phyloP scores from a whole-genome alignment of 352 stramenopile species.

The Globisporangium recalcitrans region DNA sequence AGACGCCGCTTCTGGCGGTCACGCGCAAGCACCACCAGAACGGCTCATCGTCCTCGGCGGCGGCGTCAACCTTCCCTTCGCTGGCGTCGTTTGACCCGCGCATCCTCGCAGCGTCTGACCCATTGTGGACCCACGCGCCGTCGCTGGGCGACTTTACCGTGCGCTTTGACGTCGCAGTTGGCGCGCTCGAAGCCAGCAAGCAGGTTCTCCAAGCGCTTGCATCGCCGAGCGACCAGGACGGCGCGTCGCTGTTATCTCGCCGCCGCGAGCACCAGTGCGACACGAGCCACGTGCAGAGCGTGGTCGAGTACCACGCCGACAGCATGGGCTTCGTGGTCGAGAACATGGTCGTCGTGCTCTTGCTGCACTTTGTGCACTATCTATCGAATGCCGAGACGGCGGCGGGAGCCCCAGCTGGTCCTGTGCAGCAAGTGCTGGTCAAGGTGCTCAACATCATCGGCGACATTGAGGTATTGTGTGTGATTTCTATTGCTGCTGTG shows the following conservation, averaged over 20 bases:
- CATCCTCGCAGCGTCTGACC: constrained; percentile 52
- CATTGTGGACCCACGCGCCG: constrained; percentile 53
- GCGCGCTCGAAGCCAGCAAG: constrained; percentile 46
- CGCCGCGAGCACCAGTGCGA: constrained; percentile 36
- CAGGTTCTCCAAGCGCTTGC: constrained; percentile 30
- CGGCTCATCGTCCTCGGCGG: too few species aligned
- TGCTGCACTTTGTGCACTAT: constrained; percentile 71
- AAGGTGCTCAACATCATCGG: constrained; percentile 63
- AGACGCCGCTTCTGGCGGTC: constrained; percentile 44
- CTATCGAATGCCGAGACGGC: constrained; percentile 28
- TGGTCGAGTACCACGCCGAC: constrained; percentile 74
- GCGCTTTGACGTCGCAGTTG: constrained; percentile 45
- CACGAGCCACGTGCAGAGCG: constrained; percentile 35
- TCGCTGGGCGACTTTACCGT: constrained; percentile 55
- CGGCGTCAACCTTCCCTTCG: constrained; percentile 40
- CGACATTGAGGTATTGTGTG: constrained; percentile 49
- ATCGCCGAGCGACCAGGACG: not conserved
- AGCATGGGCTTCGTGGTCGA: constrained; percentile 72
- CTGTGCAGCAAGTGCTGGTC: constrained; percentile 51
- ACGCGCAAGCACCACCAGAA: constrained; percentile 27
- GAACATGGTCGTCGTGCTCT: constrained; percentile 69
- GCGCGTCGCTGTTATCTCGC: constrained; percentile 7
- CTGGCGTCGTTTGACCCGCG: constrained; percentile 47
- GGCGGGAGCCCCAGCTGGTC: constrained; percentile 5
- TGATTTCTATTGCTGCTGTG: not conserved